Evolutionary conservation across 106 monocot species (phyloP), one percentile per base, ranked within the genome.

Genomic region (Acorus calamus): DNA sequence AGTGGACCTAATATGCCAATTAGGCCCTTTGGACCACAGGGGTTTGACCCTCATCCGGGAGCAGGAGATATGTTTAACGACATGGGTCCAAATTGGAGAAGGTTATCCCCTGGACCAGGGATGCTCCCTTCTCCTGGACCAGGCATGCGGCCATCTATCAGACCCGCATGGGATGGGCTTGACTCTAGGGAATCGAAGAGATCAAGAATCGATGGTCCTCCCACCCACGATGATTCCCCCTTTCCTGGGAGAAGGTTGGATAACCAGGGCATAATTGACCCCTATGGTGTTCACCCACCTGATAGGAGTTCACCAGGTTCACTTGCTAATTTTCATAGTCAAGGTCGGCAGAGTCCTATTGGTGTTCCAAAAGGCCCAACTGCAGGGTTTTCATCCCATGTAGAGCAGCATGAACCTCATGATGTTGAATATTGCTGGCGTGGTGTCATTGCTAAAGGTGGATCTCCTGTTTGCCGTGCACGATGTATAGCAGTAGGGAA

Each of bases 391-490:
- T 49, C 59, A 59, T 69, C 14, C 46, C 51, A 56, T 45, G 66
- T 62, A 41, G 63, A 71, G 46, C 14, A 48, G 47, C 71, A 46
- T 59, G 47, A 70, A 42, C 66, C 74, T 56, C 70, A 79, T 61
- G 60, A 64, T 55, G 44, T 51, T 52, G 85, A 78, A 53, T 67
- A 71, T 4, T 74, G 66, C 63, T 99, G 98, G 98, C 92, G 83
- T 71, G 98, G 98, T 58, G 63, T 86, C 52, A 79, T 99, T 64
- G 83, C 88, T 49, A 99, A 99, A 83, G 98, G 90, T 52, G 98
- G 98, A 48, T 75, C 74, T 53, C 81, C 69, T 64, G 98, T 99
- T 44, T 99, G 98, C 72, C 74, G 66, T 74, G 92, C 98, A 14
- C 78, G 98, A 48, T 99, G 98, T 73, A 68, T 99, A 52, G 79